These are phyloP conservation scores for Candida piceae DNA, from an alignment of 805 yeast genomes.

Conservation along the genomic window DNA sequence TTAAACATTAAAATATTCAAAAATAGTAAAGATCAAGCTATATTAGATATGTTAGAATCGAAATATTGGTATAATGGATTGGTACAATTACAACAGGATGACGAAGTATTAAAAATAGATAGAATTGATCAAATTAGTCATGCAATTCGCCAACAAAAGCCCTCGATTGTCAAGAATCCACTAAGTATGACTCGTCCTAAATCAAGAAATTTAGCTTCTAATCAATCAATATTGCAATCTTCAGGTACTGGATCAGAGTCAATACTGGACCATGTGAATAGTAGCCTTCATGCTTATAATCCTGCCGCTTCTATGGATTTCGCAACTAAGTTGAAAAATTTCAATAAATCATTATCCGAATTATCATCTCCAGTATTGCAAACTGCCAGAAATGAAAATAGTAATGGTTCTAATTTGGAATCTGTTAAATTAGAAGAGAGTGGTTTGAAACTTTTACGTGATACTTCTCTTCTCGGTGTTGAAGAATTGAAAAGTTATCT, in stretches of 20 bases:
- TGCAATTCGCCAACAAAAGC: constrained; percentile 3
- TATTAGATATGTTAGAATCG: constrained; percentile 39
- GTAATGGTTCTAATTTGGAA: background rate
- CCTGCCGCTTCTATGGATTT: constrained; percentile 2
- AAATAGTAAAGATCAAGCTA: constrained; percentile 42
- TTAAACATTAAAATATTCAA: constrained; percentile 58
- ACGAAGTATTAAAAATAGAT: constrained; percentile 9
- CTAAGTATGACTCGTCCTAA: too few relatives aligned
- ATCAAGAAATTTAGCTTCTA: too few relatives aligned
- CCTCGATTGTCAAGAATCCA: constrained; percentile 2
- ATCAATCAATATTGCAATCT: too few relatives aligned
- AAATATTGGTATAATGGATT: constrained; percentile 44
- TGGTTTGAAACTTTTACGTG: constrained; percentile 2
- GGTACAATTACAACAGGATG: constrained; percentile 9
- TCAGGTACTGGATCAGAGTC: too few relatives aligned
- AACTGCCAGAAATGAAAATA: background rate
- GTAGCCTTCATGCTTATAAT: too few relatives aligned
- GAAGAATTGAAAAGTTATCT: constrained; percentile 11
- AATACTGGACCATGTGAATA: too few relatives aligned
- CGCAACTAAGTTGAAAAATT: constrained; percentile 4
- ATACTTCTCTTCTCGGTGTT: constrained; percentile 9
- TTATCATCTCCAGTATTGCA: constrained; percentile 5
- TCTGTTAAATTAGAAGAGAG: constrained; percentile 1
- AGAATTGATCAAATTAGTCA: constrained; percentile 7
- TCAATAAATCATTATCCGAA: constrained; percentile 6